Evolutionary conservation across 352 stramenopile genomes (phyloP), one percentile per base, ranked within the genome.

Genomic region (Phytophthora melonis): DNA sequence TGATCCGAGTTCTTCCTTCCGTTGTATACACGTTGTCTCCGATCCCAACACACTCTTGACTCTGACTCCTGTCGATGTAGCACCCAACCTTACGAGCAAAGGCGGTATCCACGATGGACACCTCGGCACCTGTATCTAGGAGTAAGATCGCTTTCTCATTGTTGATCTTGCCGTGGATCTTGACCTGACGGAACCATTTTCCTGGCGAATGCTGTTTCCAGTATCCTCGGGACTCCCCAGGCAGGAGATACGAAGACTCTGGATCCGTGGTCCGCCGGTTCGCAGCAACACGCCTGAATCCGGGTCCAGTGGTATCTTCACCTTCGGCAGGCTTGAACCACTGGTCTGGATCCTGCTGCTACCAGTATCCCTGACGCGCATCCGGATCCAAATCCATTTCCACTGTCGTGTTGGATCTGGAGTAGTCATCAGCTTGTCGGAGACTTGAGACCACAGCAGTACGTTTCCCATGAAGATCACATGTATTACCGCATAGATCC

Each of bases 301-400:
- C 30, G 25, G 16, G 18, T 18, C 36, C 36, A 11, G 27, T 0
- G 18, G 32, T 36, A 1, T 23, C 25, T 19, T 41, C 52, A 23
- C 25, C 25, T 3, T 41, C 25, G 3, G 23, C 14, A 4, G 32
- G 55, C 23, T 49, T 30, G 19, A 61, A 61, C 55, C 55, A 61
- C 9, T 50, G 16, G 9, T 32, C 55, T 18, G 8, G 18, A 18
- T 47, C 32, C 36, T 45, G 53, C n/a, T 81, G 32, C 11, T 56
- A 45, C 70, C 70, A 81, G 16, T 72, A 81, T 1, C 69, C 70
- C 4, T 62, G 61, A 2, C 54, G 21, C 23, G 75, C 62, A 5
- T 49, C 30, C 6, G 32, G 32, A 45, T 49, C 41, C 41, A 49
- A 14, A 49, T 49, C 41, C 41, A 49, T 18, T 7, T 21, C 16